Base-by-base conservation (phyloP, 2,329 filamentous ascomycete genomes). In the Cercospora nicotianae region DNA sequence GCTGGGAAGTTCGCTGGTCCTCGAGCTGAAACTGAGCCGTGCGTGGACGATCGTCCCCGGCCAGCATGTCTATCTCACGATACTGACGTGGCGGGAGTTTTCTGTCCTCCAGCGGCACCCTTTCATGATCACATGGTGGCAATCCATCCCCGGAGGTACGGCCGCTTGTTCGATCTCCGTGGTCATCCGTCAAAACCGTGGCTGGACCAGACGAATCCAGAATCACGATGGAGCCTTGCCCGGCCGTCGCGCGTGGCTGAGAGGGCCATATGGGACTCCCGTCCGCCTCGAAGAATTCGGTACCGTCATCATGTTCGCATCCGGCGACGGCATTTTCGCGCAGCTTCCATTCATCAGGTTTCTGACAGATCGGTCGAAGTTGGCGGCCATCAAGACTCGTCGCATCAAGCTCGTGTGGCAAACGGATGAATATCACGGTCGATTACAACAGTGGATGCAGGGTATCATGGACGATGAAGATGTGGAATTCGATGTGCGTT, bases 291-390 rank as follows among this genome's bases (percentile, higher is more conserved):
- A 62, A 33, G 60, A 62, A 23, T 62, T 28, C 23, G 39, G 60
- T 45, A 62, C 60, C 13, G 39, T 62, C 23, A 36, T 62, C 2
- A 45, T 62, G 20, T 62, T 62, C 42, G 60, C 23, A 23, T 62
- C 60, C 6, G 13, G 60, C 33, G 60, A 62, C 42, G 23, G 60
- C 39, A 62, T 62, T 42, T 62, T 62, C 23, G 60, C 60, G 18
- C 23, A 62, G 60, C 60, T 62, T 45, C 60, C 13, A 33, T 48
- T 62, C 16, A 45, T 62, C 10, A 62, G 42, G 12, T 45, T 26
- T 12, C 42, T 62, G n/a, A n/a, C n/a, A n/a, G n/a, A n/a, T n/a
- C n/a, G n/a, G n/a, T n/a, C n/a, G n/a, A n/a, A n/a, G n/a, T 26
- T 23, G 39, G 33, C 33, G 28, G 39, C 39, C 26, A 48, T 48